Percentiles rank a stretch among this genome's conserved stretches.
Evolutionary conservation across 2,329 filamentous ascomycete species (phyloP).

Genomic region (Fusarium pseudonygamai): DNA sequence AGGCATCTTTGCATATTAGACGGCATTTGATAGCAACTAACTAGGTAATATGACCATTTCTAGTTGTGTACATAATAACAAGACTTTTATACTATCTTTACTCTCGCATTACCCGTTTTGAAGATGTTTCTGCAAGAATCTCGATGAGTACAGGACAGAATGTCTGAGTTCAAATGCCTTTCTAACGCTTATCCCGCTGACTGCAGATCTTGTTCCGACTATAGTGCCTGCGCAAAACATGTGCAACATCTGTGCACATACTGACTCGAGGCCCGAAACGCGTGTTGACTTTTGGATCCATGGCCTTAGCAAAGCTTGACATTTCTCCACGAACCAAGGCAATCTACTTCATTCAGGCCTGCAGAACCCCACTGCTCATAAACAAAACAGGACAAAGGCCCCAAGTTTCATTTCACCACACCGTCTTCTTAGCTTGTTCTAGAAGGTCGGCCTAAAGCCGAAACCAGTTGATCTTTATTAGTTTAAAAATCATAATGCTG

Average conservation of each 20-base stretch:
- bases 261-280: not conserved
- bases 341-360: accelerated
- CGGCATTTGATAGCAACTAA: not conserved
- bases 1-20: not conserved
- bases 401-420: accelerated
- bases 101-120: not conserved
- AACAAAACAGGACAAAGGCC: accelerated
- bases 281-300: not conserved
- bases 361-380: accelerated
- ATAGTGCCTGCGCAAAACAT: accelerated
- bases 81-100: not conserved
- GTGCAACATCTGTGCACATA: accelerated
- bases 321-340: not conserved
- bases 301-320: not conserved
- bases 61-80: not conserved
- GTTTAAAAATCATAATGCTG: accelerated
- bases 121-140: accelerated
- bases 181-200: accelerated
- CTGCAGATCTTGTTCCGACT: not conserved
- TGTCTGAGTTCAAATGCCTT: accelerated
- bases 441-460: not conserved
- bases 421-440: not conserved
- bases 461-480: not conserved
- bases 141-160: accelerated
- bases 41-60: not conserved